A percentile compares a stretch with the other conserved stretches of the same genome.
These are phyloP conservation scores for Parmelia sp. DNA, from an alignment of 495 filamentous ascomycete genomes.

Conservation along the genomic window DNA sequence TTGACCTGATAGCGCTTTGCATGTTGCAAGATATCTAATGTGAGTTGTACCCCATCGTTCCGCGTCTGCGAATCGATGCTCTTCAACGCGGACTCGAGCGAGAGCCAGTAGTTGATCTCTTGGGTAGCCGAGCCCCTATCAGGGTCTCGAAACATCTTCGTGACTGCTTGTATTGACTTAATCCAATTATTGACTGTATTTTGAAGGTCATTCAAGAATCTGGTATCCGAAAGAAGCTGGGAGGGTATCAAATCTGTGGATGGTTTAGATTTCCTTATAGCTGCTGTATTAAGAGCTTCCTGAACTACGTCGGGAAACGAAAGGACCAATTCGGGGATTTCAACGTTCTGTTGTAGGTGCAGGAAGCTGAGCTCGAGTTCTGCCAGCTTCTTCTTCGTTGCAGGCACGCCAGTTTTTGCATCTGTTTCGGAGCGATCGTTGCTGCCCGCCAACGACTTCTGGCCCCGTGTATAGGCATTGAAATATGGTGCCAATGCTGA, in stretches of 20 bases:
- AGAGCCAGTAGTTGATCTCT: constrained; percentile 97
- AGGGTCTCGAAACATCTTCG: constrained; percentile 84
- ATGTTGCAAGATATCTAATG: constrained; percentile 86
- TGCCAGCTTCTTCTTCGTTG: constrained; percentile 89
- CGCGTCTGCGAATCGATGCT: constrained; percentile 80
- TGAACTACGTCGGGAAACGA: constrained; percentile 83
- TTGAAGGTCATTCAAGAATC: constrained; percentile 89
- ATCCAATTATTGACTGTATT: constrained; percentile 94
- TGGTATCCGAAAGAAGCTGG: constrained; percentile 68
- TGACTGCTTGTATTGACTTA: constrained; percentile 95
- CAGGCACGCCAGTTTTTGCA: constrained; percentile 88
- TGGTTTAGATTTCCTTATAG: constrained; percentile 54
- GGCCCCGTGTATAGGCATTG: constrained; percentile 83
- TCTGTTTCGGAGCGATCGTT: constrained; percentile 74
- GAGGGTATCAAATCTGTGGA: constrained; percentile 70
- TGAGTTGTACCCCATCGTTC: constrained; percentile 83
- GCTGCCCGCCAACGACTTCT: constrained; percentile 58
- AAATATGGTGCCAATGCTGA: constrained; percentile 88
- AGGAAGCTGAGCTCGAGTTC: constrained; percentile 84
- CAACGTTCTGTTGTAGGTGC: constrained; percentile 93
- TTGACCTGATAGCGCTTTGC: constrained; percentile 96
- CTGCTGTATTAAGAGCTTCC: constrained; percentile 69
- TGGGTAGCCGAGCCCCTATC: constrained; percentile 85
- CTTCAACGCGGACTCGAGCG: constrained; percentile 86
- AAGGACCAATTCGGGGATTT: constrained; percentile 85